These are phyloP conservation scores for Citrus unshiu DNA, from an alignment of 345 rosid species.

Conservation along the genomic window DNA sequence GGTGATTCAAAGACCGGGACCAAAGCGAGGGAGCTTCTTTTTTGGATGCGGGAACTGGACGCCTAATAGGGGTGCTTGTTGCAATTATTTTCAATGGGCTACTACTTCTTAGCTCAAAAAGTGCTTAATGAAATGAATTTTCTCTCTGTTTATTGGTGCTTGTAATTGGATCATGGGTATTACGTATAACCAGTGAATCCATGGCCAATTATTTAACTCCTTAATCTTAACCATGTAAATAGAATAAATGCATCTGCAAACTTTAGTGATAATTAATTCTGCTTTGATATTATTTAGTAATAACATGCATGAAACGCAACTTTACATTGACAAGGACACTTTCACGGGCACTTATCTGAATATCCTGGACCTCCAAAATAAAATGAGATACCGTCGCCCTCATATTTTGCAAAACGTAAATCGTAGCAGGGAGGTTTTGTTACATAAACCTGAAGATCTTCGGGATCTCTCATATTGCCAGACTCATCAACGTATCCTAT, in stretches of 20 bases:
- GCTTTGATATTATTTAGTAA: too few species aligned
- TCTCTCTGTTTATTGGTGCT: background rate
- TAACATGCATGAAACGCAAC: background rate
- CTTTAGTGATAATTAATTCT: too few species aligned
- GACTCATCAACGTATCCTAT: background rate
- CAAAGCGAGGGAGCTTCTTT: constrained; percentile 43
- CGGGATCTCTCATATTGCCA: background rate
- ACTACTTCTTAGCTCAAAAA: background rate
- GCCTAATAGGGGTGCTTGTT: constrained; percentile 29
- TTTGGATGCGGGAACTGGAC: constrained; percentile 57
- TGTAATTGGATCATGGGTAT: background rate
- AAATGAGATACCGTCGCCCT: background rate
- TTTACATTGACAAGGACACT: background rate
- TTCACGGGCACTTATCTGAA: background rate
- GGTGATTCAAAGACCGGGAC: constrained; percentile 43
- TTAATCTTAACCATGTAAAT: too few species aligned
- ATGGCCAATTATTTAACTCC: too few species aligned
- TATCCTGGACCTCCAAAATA: constrained; percentile 15
- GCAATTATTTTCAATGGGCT: background rate
- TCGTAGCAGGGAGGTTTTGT: constrained; percentile 4
- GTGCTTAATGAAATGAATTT: background rate
- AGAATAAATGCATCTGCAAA: too few species aligned
- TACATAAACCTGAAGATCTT: background rate
- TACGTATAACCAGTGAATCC: too few species aligned
- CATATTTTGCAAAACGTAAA: background rate